Evolutionary conservation across 1,284 basidiomycete genomes (phyloP).

Genomic region (Cutaneotrichosporon sp.): DNA sequence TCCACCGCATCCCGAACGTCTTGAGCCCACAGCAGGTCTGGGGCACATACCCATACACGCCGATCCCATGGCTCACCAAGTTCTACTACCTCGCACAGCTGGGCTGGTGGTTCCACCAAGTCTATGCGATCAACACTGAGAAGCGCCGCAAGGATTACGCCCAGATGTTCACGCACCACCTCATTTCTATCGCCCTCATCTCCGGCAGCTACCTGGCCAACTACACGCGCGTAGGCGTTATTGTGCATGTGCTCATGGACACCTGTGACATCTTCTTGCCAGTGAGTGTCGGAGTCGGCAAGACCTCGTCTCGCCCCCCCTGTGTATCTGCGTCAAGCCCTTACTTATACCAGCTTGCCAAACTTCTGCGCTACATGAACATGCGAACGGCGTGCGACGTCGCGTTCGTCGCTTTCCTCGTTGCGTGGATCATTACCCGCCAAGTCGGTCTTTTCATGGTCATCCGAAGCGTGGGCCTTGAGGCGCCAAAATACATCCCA

Average conservation of each 20-base stretch:
- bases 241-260: constrained; percentile 90
- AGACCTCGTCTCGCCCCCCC: neutral
- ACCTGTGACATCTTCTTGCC: constrained; percentile 86
- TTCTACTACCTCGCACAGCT: constrained; percentile 86
- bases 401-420: constrained; percentile 72
- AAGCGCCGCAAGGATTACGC: constrained; percentile 83
- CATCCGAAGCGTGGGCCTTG: constrained; percentile 59
- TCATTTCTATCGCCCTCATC: constrained; percentile 81
- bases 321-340: too few relatives aligned
- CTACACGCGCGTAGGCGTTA: constrained; percentile 79
- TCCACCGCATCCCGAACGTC: constrained; percentile 66
- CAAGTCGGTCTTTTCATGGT: constrained; percentile 70
- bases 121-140: constrained; percentile 90
- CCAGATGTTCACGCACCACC: constrained; percentile 95
- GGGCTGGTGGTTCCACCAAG: constrained; percentile 90
- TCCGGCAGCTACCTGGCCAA: constrained; percentile 71
- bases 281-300: constrained; percentile 55
- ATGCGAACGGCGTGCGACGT: constrained; percentile 65
- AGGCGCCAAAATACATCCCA: constrained; percentile 54
- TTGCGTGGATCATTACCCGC: constrained; percentile 84
- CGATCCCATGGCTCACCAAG: constrained; percentile 72
- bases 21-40: constrained; percentile 68
- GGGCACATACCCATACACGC: constrained; percentile 74
- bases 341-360: constrained; percentile 86
- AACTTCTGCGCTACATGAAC: constrained; percentile 84